phyloP scores from a whole-genome alignment of 805 yeast genomes.

The Cyberlindnera veronae region DNA sequence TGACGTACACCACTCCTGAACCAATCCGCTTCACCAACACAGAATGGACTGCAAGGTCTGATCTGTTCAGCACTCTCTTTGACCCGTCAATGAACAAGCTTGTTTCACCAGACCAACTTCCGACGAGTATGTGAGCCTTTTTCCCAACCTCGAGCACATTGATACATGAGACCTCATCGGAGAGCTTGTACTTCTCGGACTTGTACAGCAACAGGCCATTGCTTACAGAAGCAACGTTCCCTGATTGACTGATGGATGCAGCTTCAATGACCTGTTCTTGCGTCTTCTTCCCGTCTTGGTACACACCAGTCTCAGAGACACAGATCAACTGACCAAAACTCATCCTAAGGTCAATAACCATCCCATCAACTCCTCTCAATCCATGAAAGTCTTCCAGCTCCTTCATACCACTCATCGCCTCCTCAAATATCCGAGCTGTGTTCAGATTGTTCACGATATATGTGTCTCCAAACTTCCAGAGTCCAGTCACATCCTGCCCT shows the following conservation, averaged over 20 bases:
- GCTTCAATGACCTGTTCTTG: conserved; percentile 1
- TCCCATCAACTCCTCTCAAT: conserved; percentile 14
- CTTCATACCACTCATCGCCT: not conserved
- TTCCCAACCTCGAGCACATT: conserved; percentile 3
- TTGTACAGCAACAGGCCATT: not conserved
- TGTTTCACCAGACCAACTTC: conserved; percentile 26
- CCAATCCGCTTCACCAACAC: conserved; percentile 14
- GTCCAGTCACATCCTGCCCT: conserved; percentile 2
- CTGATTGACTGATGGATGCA: conserved; percentile 7
- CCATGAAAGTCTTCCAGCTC: conserved; percentile 11
- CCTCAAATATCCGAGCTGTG: conserved; percentile 5
- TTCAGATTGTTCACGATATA: conserved; percentile 11
- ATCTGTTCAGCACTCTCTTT: conserved; percentile 3
- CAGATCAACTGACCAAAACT: conserved; percentile 2
- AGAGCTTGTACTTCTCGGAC: conserved; percentile 4
- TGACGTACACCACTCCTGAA: conserved; percentile 4
- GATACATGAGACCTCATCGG: conserved; percentile 18
- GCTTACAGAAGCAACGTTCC: not conserved
- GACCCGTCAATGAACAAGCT: conserved; percentile 8
- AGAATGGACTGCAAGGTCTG: conserved; percentile 18
- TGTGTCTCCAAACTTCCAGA: conserved; percentile 19
- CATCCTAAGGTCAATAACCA: conserved; percentile 14
- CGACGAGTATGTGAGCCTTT: conserved; percentile 12
- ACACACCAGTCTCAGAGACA: conserved; percentile 22
- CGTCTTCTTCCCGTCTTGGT: conserved; percentile 8